phyloP scores from a whole-genome alignment of 768 basidiomycete species.

The Leccinellum rugosiceps region DNA sequence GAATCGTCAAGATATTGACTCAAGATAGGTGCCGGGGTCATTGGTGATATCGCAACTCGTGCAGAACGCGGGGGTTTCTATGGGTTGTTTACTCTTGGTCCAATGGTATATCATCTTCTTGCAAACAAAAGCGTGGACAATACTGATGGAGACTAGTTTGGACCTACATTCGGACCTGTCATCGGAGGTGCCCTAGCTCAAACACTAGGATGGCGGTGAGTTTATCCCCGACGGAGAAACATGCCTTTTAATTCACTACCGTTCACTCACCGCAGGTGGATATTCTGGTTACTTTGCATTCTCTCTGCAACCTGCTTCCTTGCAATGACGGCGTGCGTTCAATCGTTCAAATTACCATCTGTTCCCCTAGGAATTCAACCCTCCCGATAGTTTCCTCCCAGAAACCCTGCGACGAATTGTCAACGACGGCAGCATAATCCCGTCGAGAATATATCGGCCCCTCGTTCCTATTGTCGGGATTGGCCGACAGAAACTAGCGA shows the following conservation, averaged over 20 bases:
- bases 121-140: not conserved
- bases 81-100: conserved; percentile 63
- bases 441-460: conserved; percentile 26
- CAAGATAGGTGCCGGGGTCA: conserved; percentile 61
- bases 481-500: conserved; percentile 13
- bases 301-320: conserved; percentile 14
- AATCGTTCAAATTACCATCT: too few relatives aligned
- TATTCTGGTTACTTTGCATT: conserved; percentile 23
- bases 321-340: conserved; percentile 11
- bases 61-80: conserved; percentile 74
- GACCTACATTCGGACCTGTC: conserved; percentile 50
- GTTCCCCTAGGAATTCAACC: not conserved
- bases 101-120: conserved; percentile 42
- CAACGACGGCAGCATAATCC: conserved; percentile 29
- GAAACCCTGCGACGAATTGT: conserved; percentile 23
- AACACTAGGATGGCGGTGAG: conserved; percentile 61
- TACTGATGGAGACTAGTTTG: conserved; percentile 35
- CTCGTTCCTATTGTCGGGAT: conserved; percentile 24
- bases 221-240: not conserved
- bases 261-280: conserved; percentile 11
- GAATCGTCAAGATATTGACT: not conserved
- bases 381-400: conserved; percentile 19
- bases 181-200: conserved; percentile 55
- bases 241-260: not conserved
- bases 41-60: conserved; percentile 73